These are phyloP conservation scores for Papilionanthe hybrid DNA, from an alignment of 116 monocot species.

Conservation along the genomic window DNA sequence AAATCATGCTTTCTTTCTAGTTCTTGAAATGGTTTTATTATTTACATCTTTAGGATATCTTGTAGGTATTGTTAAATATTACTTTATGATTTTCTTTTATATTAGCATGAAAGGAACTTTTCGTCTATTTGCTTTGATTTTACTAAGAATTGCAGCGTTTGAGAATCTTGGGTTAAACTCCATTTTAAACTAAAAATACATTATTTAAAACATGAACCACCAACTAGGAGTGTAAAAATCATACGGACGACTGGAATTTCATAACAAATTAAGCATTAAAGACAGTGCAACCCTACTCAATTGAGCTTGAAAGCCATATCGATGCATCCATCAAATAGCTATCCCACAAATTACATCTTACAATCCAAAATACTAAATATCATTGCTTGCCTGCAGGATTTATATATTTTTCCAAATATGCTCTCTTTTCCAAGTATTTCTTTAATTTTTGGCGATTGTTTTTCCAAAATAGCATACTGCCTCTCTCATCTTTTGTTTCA, in stretches of 20 bases:
- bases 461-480: neutral
- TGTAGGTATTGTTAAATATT: neutral
- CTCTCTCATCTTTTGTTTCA: neutral
- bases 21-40: neutral
- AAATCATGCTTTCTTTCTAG: neutral
- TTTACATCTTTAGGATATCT: neutral
- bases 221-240: neutral
- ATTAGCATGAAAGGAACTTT: neutral
- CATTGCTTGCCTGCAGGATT: neutral
- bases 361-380: neutral
- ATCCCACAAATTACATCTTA: neutral
- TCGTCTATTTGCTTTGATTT: neutral
- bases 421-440: neutral
- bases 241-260: neutral
- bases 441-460: too few relatives aligned
- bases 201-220: neutral
- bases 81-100: neutral
- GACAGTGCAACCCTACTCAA: neutral
- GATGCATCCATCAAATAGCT: neutral
- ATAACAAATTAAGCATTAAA: neutral
- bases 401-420: neutral
- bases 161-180: neutral
- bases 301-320: neutral
- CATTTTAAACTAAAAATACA: neutral
- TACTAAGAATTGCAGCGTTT: neutral